Conservation (phyloP, 1,284 basidiomycete genomes). For the Apiotrichum akiyoshidainum region DNA sequence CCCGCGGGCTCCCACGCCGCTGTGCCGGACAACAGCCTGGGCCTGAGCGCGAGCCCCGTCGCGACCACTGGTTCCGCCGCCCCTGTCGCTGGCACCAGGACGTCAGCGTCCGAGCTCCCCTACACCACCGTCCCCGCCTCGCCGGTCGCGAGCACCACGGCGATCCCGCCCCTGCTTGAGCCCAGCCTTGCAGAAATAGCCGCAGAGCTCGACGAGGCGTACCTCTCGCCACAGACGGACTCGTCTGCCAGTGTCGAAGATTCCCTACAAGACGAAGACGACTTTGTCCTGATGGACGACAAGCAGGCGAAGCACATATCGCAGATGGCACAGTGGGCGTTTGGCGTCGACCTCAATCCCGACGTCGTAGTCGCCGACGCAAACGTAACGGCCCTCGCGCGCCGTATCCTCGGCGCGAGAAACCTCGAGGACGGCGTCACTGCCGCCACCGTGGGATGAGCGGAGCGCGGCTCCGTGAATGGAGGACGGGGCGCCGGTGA, state of each 20-base stretch:
- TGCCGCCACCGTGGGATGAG: too few relatives aligned
- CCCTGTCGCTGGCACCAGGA: background rate
- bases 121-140: background rate
- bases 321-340: conserved; percentile 69
- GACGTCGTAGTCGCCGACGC: conserved; percentile 92
- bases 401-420: conserved; percentile 76
- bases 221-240: background rate
- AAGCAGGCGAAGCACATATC: conserved; percentile 84
- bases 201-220: conserved; percentile 8
- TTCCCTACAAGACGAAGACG: conserved; percentile 65
- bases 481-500: too few relatives aligned
- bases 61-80: background rate
- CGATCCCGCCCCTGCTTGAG: background rate
- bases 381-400: conserved; percentile 76
- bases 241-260: conserved; percentile 26
- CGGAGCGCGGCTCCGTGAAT: too few relatives aligned
- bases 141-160: too few relatives aligned
- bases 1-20: background rate
- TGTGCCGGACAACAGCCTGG: background rate
- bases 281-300: conserved; percentile 91
- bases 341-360: conserved; percentile 79
- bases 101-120: too few relatives aligned
- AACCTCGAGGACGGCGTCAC: conserved; percentile 46
- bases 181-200: conserved; percentile 9
- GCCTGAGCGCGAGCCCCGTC: background rate